Evolutionary conservation across 139 green algal species (phyloP).

Genomic region (Asterochloris sp.): DNA sequence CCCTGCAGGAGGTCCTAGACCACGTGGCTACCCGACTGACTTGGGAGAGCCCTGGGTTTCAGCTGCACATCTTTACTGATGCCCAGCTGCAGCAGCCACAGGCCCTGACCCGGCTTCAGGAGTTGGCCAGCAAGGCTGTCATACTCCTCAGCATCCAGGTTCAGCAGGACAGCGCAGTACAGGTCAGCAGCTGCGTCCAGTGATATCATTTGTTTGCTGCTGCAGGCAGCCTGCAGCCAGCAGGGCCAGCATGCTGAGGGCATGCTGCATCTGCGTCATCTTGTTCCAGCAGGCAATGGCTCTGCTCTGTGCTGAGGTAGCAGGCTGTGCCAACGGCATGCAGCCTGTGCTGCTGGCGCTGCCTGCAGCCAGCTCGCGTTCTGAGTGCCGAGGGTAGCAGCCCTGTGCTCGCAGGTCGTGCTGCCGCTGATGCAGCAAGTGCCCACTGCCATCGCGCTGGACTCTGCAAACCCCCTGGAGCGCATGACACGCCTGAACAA

Average conservation of each 20-base stretch:
- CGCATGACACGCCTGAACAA: not conserved
- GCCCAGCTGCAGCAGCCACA: not conserved
- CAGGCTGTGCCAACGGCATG: no score
- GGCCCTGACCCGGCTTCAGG: not conserved
- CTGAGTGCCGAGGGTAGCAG: no score
- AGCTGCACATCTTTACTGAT: slow-evolving; percentile 32
- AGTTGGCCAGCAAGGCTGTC: not conserved
- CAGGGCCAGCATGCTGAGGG: not conserved
- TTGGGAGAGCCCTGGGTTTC: slow-evolving; percentile 45
- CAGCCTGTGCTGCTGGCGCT: no score
- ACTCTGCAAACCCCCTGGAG: not conserved
- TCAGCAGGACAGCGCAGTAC: not conserved
- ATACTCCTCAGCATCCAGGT: slow-evolving; percentile 12
- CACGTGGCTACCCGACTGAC: slow-evolving; percentile 51
- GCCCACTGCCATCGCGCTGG: slow-evolving; percentile 15
- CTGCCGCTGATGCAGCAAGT: slow-evolving; percentile 6
- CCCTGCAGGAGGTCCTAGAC: slow-evolving; percentile 45
- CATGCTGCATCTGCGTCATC: not conserved
- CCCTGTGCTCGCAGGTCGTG: not conserved
- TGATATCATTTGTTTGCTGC: not conserved
- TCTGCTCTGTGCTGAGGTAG: no score
- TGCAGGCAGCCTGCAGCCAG: not conserved
- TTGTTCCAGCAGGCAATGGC: no score
- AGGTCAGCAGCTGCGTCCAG: not conserved
- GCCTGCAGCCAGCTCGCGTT: no score